Percentiles rank a stretch among this genome's conserved stretches.
Evolutionary conservation across 2,329 filamentous ascomycete species (phyloP).

Genomic region (Exophiala calicioides): DNA sequence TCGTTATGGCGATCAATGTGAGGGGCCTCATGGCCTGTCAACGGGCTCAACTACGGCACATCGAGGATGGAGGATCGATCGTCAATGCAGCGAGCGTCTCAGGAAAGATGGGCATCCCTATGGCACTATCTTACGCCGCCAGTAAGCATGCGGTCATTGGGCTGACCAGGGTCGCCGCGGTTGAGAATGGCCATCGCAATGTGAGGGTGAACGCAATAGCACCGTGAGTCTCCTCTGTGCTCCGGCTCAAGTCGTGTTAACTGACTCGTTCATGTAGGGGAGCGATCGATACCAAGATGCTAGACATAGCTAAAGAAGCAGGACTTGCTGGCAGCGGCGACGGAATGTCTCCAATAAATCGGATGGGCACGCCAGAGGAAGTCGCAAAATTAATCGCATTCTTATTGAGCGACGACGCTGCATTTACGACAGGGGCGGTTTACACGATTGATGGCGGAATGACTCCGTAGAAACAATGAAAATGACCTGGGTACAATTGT

Average conservation of each 20-base stretch:
- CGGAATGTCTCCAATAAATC: conserved; percentile 7
- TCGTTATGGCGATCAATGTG: conserved; percentile 16
- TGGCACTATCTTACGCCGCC: conserved; percentile 42
- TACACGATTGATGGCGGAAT: conserved; percentile 51
- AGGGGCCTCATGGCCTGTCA: conserved; percentile 35
- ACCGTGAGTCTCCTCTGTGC: conserved; percentile 35
- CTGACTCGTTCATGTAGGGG: conserved; percentile 41
- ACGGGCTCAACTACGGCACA: conserved; percentile 4
- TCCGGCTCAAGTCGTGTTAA: not conserved
- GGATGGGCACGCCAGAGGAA: conserved; percentile 30
- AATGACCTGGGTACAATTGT: not conserved
- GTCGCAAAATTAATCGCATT: conserved; percentile 49
- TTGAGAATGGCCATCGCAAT: conserved; percentile 34
- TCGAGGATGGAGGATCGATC: conserved; percentile 5
- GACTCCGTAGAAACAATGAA: conserved; percentile 10
- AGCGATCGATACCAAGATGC: conserved; percentile 7
- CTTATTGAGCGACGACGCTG: conserved; percentile 47
- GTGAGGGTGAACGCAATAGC: conserved; percentile 40
- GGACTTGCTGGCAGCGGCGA: not conserved
- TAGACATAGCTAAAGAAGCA: conserved; percentile 8
- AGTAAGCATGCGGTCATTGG: conserved; percentile 48
- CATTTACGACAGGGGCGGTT: conserved; percentile 50
- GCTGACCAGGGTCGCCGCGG: conserved; percentile 43
- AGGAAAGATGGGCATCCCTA: conserved; percentile 25
- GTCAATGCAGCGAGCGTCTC: conserved; percentile 10